Base-by-base conservation (phyloP, 176 grass and related monocot species). In the Oryza brachyantha region DNA sequence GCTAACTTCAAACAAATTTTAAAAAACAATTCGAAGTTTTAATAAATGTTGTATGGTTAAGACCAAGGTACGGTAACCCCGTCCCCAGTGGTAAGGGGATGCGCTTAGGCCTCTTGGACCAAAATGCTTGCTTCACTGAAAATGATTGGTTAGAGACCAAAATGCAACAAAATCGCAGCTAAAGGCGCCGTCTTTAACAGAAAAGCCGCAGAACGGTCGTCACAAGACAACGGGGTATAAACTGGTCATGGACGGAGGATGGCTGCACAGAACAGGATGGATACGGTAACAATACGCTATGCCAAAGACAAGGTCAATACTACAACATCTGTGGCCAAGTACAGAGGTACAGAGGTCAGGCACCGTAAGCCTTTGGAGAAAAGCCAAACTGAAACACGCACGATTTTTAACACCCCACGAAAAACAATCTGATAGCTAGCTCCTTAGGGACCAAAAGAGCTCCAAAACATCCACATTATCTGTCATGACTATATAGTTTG, bases 351-450 rank as follows among this genome's bases (percentile, higher is more conserved):
- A 70, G 12, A 65, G 10, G 54, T 22, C 14, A 52, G 43, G 42
- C 45, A 75, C 64, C 2, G 45, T 72, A 81, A 58, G 43, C 24
- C 64, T 35, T 59, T 46, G 43, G 81, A 61, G 10, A 19, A 35
- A 78, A 69, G 66, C 37, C 64, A 70, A 80, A 80, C 58, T 29
- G 27, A 31, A 26, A 70, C 79, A 70, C 25, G 19, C 32, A 46
- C 71, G 73, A 52, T 74, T 68, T 61, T 74, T 39, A 72, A 8
- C 41, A 42, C 52, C 72, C 66, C 82, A 81, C 57, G 43, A 72
- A 89, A 89, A 85, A 81, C 82, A 89, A 74, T 76, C 87, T 81
- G 82, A 66, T 81, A 81, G 25, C 70, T 71, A 81, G 71, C 82
- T 72, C 82, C 43, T 45, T 26, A 6, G 3, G 5, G 71, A 1